Evolutionary conservation across 2,329 filamentous ascomycete genomes (phyloP), one percentile per base, ranked within the genome.

Genomic region (Colletotrichum musicola): DNA sequence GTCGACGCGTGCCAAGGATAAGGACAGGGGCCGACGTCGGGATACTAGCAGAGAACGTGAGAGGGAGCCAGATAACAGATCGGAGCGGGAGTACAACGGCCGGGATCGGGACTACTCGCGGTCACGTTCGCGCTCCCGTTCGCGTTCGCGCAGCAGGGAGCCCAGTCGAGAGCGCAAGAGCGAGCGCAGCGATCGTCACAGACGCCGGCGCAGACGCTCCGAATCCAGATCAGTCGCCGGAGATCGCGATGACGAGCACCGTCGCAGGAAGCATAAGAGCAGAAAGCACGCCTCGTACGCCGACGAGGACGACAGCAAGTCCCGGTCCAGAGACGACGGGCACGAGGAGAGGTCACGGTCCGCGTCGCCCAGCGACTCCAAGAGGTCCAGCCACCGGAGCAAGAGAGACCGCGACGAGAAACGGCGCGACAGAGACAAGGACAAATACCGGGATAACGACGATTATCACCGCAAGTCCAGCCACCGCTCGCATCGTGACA

Each of bases 321-420:
- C 77, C 47, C 77, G 78, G 44, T 72, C 80, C 50, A 71, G 72
- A 53, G 47, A 73, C 70, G 78, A 79, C 71, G 80, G 83, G 55
- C 82, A 84, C 72, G 81, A 82, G 13, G 86, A 89, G 55, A 85
- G 86, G 58, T 89, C 90, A 0, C 85, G 91, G 65, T 93, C 92
- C 5, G 84, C 85, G 5, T 93, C 92, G 2, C 87, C 86, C 1
- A 87, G 89, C 13, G 84, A 86, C 10, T 84, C 85, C 44, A 88
- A 85, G 71, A 80, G 85, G 62, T 85, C 87, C 6, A 84, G 85
- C 56, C 88, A 90, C 73, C 88, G 89, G 70, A 89, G 89, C 72
- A 89, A 87, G 59, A 86, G 85, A 71, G 88, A 92, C 49, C 83
- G 84, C 65, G 83, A 82, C 64, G 77, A 77, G 35, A 84, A 87